Evolutionary conservation across 2,329 filamentous ascomycete genomes (phyloP).

Genomic region (Tolypocladium endophyticum): DNA sequence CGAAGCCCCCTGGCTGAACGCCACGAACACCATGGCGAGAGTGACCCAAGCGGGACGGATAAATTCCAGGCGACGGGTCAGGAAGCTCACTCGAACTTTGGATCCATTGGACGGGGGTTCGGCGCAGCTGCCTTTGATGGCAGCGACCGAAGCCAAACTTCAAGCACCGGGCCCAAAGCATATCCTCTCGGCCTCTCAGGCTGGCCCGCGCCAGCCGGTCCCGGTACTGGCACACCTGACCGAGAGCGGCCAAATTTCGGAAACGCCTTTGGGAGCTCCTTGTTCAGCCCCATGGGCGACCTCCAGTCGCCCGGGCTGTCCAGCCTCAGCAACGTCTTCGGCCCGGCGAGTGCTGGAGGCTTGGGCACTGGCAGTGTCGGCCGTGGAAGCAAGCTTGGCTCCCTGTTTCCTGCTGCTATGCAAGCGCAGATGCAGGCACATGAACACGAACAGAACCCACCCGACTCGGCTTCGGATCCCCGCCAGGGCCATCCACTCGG

Average conservation of each 20-base stretch:
- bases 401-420: constrained; percentile 79
- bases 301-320: constrained; percentile 64
- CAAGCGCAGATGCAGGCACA: constrained; percentile 78
- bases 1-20: constrained; percentile 77
- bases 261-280: constrained; percentile 63
- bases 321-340: constrained; percentile 60
- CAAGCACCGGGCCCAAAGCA: constrained; percentile 70
- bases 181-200: constrained; percentile 57
- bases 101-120: constrained; percentile 41
- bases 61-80: constrained; percentile 30
- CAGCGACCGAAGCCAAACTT: constrained; percentile 87
- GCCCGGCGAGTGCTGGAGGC: constrained; percentile 43
- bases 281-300: constrained; percentile 70
- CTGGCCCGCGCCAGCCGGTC: constrained; percentile 44
- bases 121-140: constrained; percentile 47
- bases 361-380: constrained; percentile 56
- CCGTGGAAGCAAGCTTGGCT: constrained; percentile 72
- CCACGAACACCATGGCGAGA: constrained; percentile 53
- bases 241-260: constrained; percentile 47
- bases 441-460: constrained; percentile 52
- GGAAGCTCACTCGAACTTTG: constrained; percentile 39
- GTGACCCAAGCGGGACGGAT: constrained; percentile 40
- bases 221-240: constrained; percentile 58
- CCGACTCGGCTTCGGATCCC: constrained; percentile 47
- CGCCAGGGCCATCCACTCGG: constrained; percentile 53